Percentiles rank a stretch among this genome's conserved stretches.
phyloP scores from a whole-genome alignment of 805 yeast genomes.

The Ogataea trehaloabstinens region DNA sequence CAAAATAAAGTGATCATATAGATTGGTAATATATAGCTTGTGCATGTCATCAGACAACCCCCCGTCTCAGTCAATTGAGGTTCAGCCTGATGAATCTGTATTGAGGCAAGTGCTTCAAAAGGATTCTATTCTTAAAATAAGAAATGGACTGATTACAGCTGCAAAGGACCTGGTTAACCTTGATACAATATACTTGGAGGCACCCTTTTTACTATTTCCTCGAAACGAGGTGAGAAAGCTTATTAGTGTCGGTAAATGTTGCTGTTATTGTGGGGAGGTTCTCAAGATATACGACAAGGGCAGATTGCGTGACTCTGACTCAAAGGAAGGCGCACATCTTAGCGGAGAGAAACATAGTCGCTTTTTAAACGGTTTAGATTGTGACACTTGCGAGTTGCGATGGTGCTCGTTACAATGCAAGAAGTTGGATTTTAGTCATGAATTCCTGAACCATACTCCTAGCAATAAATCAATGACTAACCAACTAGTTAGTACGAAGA shows the following conservation, averaged over 20 bases:
- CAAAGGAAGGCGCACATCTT: slow-evolving; percentile 11
- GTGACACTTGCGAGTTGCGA: slow-evolving; percentile 26
- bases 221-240: slow-evolving; percentile 24
- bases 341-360: slow-evolving; percentile 26
- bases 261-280: slow-evolving; percentile 32
- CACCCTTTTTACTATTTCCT: slow-evolving; percentile 30
- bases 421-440: slow-evolving; percentile 27
- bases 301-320: slow-evolving; percentile 18
- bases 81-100: slow-evolving; percentile 5
- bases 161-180: slow-evolving; percentile 9
- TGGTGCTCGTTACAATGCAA: slow-evolving; percentile 33
- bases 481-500: slow-evolving; percentile 11
- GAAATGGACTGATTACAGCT: slow-evolving; percentile 9
- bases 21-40: no score
- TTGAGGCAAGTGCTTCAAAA: slow-evolving; percentile 11
- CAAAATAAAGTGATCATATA: no score
- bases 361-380: slow-evolving; percentile 31
- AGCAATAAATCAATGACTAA: slow-evolving; percentile 29
- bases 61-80: slow-evolving; percentile 12
- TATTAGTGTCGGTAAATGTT: slow-evolving; percentile 30
- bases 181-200: slow-evolving; percentile 27
- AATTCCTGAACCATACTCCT: slow-evolving; percentile 27
- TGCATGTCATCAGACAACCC: slow-evolving; percentile 6
- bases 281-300: slow-evolving; percentile 32
- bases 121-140: slow-evolving; percentile 8